Conservation (phyloP, 768 basidiomycete genomes). For the Boletus rufocinnamomeus region DNA sequence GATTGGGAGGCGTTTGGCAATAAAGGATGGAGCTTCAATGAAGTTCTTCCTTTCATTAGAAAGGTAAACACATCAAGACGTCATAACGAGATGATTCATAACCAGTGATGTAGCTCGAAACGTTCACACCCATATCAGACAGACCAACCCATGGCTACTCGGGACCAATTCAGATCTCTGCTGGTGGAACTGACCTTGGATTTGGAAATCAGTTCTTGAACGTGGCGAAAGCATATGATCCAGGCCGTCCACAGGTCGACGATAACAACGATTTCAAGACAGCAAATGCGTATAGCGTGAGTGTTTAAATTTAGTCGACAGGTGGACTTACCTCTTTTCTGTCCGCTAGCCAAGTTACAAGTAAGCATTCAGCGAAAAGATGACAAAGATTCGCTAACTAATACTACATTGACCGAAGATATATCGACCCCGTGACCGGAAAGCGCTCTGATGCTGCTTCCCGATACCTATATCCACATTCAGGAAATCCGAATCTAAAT, state of each 20-base stretch:
- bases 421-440: slow-evolving; percentile 47
- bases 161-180: slow-evolving; percentile 34
- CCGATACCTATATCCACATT: slow-evolving; percentile 38
- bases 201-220: slow-evolving; percentile 46
- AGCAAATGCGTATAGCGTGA: slow-evolving; percentile 28
- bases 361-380: slow-evolving; percentile 10
- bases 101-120: slow-evolving; percentile 47
- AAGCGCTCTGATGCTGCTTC: slow-evolving; percentile 37
- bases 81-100: slow-evolving; percentile 30
- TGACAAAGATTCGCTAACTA: background rate
- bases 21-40: slow-evolving; percentile 59
- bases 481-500: slow-evolving; percentile 33
- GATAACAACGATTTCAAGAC: slow-evolving; percentile 50
- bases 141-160: slow-evolving; percentile 40
- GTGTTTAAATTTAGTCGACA: slow-evolving; percentile 4
- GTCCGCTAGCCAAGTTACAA: slow-evolving; percentile 16
- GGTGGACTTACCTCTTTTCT: background rate
- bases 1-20: slow-evolving; percentile 56
- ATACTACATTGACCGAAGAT: slow-evolving; percentile 39
- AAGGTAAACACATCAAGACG: slow-evolving; percentile 42
- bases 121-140: slow-evolving; percentile 35
- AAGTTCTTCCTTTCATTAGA: slow-evolving; percentile 57
- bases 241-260: slow-evolving; percentile 42
- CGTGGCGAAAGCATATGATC: slow-evolving; percentile 49
- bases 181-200: background rate